Base-by-base conservation (phyloP, 2,329 filamentous ascomycete species). In the Rhinocladiella similis region DNA sequence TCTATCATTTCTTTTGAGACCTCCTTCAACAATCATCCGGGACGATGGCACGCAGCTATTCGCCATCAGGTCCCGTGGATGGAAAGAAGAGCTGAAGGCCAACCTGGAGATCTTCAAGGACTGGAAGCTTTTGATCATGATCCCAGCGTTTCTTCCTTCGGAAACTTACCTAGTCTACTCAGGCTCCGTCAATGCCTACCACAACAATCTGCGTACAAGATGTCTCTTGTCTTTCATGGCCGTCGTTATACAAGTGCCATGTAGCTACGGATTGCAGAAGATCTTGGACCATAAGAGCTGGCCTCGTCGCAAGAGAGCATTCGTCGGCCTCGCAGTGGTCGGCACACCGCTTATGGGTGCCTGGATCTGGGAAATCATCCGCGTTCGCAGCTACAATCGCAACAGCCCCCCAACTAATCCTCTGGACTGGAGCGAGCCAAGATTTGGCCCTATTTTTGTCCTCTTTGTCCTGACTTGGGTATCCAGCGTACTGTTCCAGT, bases 161-260 rank as follows among this genome's bases (percentile, higher is more conserved):
- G 68, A 71, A 54, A 65, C 63, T 18, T 71, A 69, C 47, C 62
- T 72, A 18, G 69, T 71, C 7, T 71, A 71, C 45, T 59, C 61
- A 18, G 69, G 69, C 12, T 68, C 68, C 1, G 68, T 69, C n/a
- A 72, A 72, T 39, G 63, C 66, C 3, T 68, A 56, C 52, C 65
- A 64, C 59, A 69, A 68, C 53, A 62, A 65, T 38, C 50, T 68
- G 14, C 50, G 66, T 19, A 64, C 66, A 5, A 55, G 66, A 38
- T 63, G 61, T 20, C 64, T 72, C 3, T 54, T 71, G 16, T 67
- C 66, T 5, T 70, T 72, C 56, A 63, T 68, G 45, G 62, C 68
- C 3, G 66, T 70, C 16, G 61, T 68, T 3, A 35, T 71, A 13
- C 69, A 72, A 47, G 70, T 72, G 7, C 66, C 68, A 3, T 62